Evolutionary conservation across 2,329 filamentous ascomycete genomes (phyloP), one percentile per base, ranked within the genome.

Genomic region (Alternaria atra): DNA sequence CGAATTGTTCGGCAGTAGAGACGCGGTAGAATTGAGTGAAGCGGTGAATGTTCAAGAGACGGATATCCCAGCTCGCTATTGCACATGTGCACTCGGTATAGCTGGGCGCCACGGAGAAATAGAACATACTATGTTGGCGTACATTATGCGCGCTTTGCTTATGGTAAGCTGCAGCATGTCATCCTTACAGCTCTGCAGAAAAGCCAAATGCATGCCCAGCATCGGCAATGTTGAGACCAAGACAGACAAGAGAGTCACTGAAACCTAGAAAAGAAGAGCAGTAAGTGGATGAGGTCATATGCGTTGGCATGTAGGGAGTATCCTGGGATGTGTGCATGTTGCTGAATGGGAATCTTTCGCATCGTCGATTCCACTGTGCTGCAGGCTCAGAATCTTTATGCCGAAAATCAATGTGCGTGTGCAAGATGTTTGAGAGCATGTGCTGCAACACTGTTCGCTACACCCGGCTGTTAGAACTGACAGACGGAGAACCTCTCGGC

Each of bases 131-230:
- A 42, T 35, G 13, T 50, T 6, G 37, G 20, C 46, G 20, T 23
- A 37, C 20, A 35, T 50, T 35, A 50, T 37, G 46, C 46, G 32
- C 46, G 30, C 20, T 12, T 50, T 37, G 46, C 46, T 50, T 50
- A 37, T 50, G 30, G 20, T 50, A 50, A 27, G 32, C 32, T 37
- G 20, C 23, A 35, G 32, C 30, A 27, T 50, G 20, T 35, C 13
- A 37, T 10, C 30, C 20, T 50, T 25, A 27, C 20, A 50, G 13
- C 9, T 30, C 23, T 35, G 7, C 9, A 15, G 20, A 13, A 6
- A 29, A 27, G 30, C 20, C 46, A 23, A 30, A 50, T n/a, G 32
- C 32, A n/a, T 23, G 46, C 46, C 46, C 32, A 50, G 46, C 46
- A 50, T 50, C 20, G 46, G 46, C 46, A 35, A 17, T 7, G 4